These are phyloP conservation scores for Saccharomycopsis malanga DNA, from an alignment of 805 yeast species.

Conservation along the genomic window DNA sequence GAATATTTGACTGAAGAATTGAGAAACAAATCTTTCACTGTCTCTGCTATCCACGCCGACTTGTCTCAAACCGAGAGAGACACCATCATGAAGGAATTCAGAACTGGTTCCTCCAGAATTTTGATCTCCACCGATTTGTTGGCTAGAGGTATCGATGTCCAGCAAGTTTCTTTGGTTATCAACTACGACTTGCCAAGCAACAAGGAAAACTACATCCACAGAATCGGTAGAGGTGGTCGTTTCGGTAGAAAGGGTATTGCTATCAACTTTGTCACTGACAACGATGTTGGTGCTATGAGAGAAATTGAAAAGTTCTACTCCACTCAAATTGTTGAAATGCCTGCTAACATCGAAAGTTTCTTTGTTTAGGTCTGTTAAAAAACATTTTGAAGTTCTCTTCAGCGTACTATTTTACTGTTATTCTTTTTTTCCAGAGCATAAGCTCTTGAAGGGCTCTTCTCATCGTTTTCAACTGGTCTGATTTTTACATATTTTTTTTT, in stretches of 20 bases:
- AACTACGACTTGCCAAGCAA: conserved; percentile 92
- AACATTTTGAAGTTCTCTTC: too few species aligned
- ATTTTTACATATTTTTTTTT: too few species aligned
- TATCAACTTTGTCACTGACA: conserved; percentile 81
- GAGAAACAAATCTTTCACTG: conserved; percentile 78
- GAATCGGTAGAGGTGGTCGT: conserved; percentile 97
- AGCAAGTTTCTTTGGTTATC: conserved; percentile 92
- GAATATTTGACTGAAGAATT: conserved; percentile 82
- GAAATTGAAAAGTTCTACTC: conserved; percentile 72
- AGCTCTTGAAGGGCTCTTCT: too few species aligned
- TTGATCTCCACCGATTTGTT: conserved; percentile 93
- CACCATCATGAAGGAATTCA: conserved; percentile 89
- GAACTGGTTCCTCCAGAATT: conserved; percentile 88
- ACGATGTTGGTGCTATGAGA: conserved; percentile 66
- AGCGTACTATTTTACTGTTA: too few species aligned
- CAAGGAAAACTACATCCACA: conserved; percentile 92
- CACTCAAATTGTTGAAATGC: conserved; percentile 90
- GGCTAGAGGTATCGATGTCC: conserved; percentile 99
- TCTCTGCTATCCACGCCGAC: conserved; percentile 95
- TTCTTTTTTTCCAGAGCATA: too few species aligned
- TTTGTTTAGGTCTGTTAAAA: conserved; percentile 33
- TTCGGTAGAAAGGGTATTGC: conserved; percentile 99
- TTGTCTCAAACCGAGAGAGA: conserved; percentile 95
- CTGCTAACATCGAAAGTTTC: conserved; percentile 45
- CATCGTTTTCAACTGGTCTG: too few species aligned